Percentiles rank a stretch among this genome's conserved stretches.
phyloP scores from a whole-genome alignment of 495 filamentous ascomycete genomes.

The Daldinia vernicosa region DNA sequence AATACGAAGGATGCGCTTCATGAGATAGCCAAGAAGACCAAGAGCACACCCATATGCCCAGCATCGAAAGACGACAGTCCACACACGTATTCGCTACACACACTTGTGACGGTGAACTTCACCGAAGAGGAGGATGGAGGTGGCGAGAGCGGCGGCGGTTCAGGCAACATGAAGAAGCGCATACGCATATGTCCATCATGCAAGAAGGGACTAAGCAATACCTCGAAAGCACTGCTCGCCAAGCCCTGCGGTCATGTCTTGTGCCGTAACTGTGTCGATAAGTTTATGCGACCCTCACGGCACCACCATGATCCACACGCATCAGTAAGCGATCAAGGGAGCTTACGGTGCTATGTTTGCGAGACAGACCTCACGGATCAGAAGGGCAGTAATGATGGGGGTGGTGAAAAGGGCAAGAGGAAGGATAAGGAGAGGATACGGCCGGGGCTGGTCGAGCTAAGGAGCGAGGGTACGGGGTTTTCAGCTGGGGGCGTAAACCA shows the following conservation, averaged over 20 bases:
- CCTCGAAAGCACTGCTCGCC: slow-evolving; percentile 83
- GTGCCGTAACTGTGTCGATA: slow-evolving; percentile 85
- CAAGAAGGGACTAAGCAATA: slow-evolving; percentile 83
- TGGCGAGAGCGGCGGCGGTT: slow-evolving; percentile 18
- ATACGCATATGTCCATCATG: slow-evolving; percentile 86
- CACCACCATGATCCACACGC: slow-evolving; percentile 71
- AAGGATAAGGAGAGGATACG: slow-evolving; percentile 66
- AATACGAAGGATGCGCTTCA: slow-evolving; percentile 60
- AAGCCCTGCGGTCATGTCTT: slow-evolving; percentile 95
- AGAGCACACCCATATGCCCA: slow-evolving; percentile 81
- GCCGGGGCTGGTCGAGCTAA: slow-evolving; percentile 84
- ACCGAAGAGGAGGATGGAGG: slow-evolving; percentile 68
- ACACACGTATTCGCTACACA: slow-evolving; percentile 85
- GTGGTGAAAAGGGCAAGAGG: slow-evolving; percentile 60
- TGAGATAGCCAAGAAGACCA: slow-evolving; percentile 69
- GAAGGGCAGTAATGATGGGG: slow-evolving; percentile 28
- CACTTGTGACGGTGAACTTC: slow-evolving; percentile 81
- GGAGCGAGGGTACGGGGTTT: slow-evolving; percentile 92
- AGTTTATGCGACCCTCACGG: slow-evolving; percentile 76
- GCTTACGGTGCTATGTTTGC: slow-evolving; percentile 85
- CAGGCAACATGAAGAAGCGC: slow-evolving; percentile 50
- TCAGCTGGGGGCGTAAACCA: slow-evolving; percentile 84
- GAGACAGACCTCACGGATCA: slow-evolving; percentile 73
- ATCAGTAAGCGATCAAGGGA: slow-evolving; percentile 60
- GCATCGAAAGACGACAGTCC: slow-evolving; percentile 72